These are phyloP conservation scores for Trichoderma guizhouense DNA, from an alignment of 2,329 filamentous ascomycete species.

Conservation along the genomic window DNA sequence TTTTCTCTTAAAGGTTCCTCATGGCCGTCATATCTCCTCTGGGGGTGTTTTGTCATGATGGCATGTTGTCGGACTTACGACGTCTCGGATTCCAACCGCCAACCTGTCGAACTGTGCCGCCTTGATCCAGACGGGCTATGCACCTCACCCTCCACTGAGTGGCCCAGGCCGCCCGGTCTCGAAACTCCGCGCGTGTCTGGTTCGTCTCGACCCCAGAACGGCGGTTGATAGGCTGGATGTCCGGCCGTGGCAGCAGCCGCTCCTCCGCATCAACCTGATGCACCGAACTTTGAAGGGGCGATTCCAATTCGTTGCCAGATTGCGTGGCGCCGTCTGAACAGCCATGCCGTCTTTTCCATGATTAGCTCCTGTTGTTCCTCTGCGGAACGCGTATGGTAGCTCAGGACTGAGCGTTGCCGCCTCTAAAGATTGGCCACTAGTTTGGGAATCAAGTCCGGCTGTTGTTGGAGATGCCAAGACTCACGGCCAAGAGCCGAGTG, in stretches of 20 bases:
- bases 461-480: background rate
- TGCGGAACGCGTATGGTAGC: background rate
- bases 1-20: background rate
- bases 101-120: background rate
- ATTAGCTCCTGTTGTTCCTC: background rate
- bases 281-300: background rate
- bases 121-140: background rate
- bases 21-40: background rate
- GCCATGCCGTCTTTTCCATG: background rate
- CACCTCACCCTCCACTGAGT: background rate
- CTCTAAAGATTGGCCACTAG: background rate
- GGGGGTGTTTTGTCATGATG: background rate
- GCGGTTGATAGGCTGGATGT: background rate
- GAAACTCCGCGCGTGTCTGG: constrained; percentile 4
- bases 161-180: constrained; percentile 8
- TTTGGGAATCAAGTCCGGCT: background rate
- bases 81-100: background rate
- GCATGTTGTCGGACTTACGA: background rate
- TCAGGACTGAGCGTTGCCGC: background rate
- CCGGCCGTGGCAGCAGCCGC: background rate
- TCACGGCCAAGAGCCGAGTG: background rate
- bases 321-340: background rate
- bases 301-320: background rate
- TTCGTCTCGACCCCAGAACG: background rate
- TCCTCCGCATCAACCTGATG: background rate